Base-by-base conservation (phyloP, 805 yeast species). In the Saccharomycopsis capsularis region DNA sequence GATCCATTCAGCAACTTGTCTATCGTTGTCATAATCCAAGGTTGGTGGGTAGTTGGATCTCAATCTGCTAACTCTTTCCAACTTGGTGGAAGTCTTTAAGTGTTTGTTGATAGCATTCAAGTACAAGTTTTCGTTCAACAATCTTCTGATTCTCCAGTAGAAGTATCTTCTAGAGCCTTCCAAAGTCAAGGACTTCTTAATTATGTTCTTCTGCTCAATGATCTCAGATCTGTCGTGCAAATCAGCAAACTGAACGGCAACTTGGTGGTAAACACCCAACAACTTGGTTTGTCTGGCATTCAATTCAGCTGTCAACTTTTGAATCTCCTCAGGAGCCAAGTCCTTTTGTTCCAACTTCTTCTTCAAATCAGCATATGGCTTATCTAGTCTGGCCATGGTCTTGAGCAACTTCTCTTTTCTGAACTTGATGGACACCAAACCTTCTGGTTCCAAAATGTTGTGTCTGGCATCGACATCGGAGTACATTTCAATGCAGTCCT, bases 401-500 rank as follows among this genome's bases (percentile, higher is more conserved):
- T 79, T 78, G 54, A 89, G 69, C 57, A 95, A 73, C 70, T 89
- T 90, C 65, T 89, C 96, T 61, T 95, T 85, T 69, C 96, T 84
- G 77, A 85, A 93, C 71, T 93, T 93, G 70, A 93, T 88, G 66
- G 98, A 96, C 62, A 95, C 99, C 90, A 93, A 88, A 67, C 98
- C 99, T 64, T 91, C 96, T 46, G 99, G 98, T 71, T 93, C 99
- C 64, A 95, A 75, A 52, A 93, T 96, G 81, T 99, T 98, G 37
- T 89, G 99, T 66, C 99, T 80, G 9, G 98, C 77, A 47, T 93
- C 93, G 44, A 79, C 83, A 67, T 95, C 99, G 21, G 98, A 98
- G 61, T 91, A 93, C 97, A 93, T 91, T 72, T 93, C 99, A 96
- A 93, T 95, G 86, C 87, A 87, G 55, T 90, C 97, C 42, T 85